phyloP scores from a whole-genome alignment of 2,329 filamentous ascomycete species.

The Bipolaris bicolor region DNA sequence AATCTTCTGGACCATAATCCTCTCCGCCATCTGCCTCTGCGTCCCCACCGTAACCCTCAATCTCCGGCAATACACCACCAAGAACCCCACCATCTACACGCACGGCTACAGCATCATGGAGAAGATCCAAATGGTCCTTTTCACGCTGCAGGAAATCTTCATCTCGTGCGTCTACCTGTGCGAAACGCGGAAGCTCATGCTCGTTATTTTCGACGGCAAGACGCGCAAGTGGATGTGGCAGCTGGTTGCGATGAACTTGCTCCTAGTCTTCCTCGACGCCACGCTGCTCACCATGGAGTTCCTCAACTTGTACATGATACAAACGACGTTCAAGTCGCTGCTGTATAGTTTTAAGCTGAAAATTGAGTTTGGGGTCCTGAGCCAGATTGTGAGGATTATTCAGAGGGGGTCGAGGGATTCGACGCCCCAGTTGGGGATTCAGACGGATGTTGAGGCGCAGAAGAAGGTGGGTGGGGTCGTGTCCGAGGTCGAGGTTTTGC shows the following conservation, averaged over 20 bases:
- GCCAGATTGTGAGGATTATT: constrained; percentile 26
- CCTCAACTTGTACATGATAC: constrained; percentile 24
- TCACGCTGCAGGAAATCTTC: constrained; percentile 46
- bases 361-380: constrained; percentile 60
- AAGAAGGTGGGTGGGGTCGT: background rate
- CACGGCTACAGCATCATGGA: constrained; percentile 38
- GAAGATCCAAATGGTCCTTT: constrained; percentile 49
- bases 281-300: constrained; percentile 20
- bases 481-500: constrained; percentile 12
- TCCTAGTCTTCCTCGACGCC: constrained; percentile 21
- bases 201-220: constrained; percentile 14
- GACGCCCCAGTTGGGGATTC: background rate
- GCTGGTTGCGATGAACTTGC: constrained; percentile 21
- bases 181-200: constrained; percentile 46
- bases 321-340: constrained; percentile 43
- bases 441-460: background rate
- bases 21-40: constrained; percentile 42
- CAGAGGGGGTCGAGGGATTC: constrained; percentile 1
- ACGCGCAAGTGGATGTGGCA: constrained; percentile 22
- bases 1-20: constrained; percentile 62
- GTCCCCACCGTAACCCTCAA: constrained; percentile 54
- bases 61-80: constrained; percentile 30
- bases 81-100: constrained; percentile 12
- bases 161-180: constrained; percentile 56
- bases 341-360: constrained; percentile 55